phyloP scores from a whole-genome alignment of 441 rosid genomes.

The Eugenia klotzschiana region DNA sequence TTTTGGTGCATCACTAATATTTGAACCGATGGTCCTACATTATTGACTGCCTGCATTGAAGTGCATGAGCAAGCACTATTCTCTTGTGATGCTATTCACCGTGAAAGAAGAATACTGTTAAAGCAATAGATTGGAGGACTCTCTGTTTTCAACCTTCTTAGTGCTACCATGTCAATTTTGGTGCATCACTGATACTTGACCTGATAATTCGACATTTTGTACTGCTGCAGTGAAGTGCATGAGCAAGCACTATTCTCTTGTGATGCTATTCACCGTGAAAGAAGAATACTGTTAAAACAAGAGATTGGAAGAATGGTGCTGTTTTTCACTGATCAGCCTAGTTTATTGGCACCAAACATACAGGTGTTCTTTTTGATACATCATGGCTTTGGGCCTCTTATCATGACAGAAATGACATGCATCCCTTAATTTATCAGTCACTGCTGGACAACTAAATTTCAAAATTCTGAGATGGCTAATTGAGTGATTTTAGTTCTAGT shows the following conservation, averaged over 20 bases:
- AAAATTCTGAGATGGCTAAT: neutral
- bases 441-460: neutral
- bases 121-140: constrained; percentile 89
- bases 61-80: constrained; percentile 87
- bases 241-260: constrained; percentile 82
- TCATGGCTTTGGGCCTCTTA: neutral
- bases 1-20: neutral
- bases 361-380: constrained; percentile 32
- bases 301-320: constrained; percentile 99
- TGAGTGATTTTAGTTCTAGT: neutral
- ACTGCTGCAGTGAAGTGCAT: constrained; percentile 79
- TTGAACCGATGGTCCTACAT: neutral
- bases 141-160: neutral
- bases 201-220: neutral
- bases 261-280: constrained; percentile 76
- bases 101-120: constrained; percentile 78
- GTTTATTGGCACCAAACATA: constrained; percentile 97
- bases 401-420: neutral
- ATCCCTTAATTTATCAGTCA: neutral
- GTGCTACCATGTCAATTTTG: neutral
- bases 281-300: constrained; percentile 87
- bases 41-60: constrained; percentile 46
- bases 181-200: neutral
- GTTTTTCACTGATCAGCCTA: constrained; percentile 95
- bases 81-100: constrained; percentile 74